Conservation (phyloP, 2,329 filamentous ascomycete species). For the Kalaharituber pfeilii region DNA sequence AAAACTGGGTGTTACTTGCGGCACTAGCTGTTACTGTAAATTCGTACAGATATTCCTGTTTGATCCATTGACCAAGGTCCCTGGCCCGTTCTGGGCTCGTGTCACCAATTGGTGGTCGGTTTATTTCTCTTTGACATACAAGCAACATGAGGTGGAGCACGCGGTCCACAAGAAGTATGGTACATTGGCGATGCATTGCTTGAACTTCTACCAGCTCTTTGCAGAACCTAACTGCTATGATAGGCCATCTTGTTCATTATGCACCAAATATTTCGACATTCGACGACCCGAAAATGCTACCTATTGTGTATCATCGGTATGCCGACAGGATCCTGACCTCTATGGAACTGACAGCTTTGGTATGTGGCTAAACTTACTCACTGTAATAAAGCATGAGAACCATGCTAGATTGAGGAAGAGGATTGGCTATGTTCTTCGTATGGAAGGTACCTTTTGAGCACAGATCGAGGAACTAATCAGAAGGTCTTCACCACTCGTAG, state of each 20-base stretch:
- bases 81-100: not conserved
- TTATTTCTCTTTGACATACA: not conserved
- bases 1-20: no score
- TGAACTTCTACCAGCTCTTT: no score
- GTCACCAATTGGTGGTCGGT: not conserved
- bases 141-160: not conserved
- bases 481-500: not conserved
- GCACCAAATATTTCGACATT: not conserved
- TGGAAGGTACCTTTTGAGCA: no score
- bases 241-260: conserved; percentile 5
- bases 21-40: not conserved
- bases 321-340: not conserved
- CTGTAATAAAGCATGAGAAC: not conserved
- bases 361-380: not conserved
- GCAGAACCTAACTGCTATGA: no score
- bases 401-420: not conserved
- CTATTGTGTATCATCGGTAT: not conserved
- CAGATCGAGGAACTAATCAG: no score
- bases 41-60: not conserved
- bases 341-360: not conserved
- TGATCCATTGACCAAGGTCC: not conserved
- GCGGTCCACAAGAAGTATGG: conserved; percentile 6
- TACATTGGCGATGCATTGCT: not conserved
- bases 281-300: not conserved
- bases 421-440: not conserved